A percentile compares a stretch with the other conserved stretches of the same genome.
These are phyloP conservation scores for Penicillium riverlandense DNA, from an alignment of 495 filamentous ascomycete genomes.

Conservation along the genomic window DNA sequence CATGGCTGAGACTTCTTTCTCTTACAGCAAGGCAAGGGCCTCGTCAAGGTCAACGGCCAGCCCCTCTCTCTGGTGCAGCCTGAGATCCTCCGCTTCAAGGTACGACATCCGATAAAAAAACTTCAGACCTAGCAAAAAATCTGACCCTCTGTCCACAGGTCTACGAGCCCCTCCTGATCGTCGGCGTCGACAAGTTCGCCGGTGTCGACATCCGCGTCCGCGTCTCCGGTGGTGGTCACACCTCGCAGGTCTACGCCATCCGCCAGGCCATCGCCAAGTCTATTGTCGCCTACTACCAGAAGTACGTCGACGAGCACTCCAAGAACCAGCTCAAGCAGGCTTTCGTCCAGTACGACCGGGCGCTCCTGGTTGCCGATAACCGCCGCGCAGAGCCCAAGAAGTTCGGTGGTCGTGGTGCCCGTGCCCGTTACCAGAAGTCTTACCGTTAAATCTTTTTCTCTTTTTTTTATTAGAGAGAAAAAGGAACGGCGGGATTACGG, in stretches of 20 bases:
- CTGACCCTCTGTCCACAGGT: conserved; percentile 39
- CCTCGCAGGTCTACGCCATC: conserved; percentile 96
- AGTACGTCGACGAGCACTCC: conserved; percentile 98
- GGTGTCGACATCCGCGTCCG: conserved; percentile 95
- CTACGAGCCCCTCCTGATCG: conserved; percentile 95
- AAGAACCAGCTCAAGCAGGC: conserved; percentile 98
- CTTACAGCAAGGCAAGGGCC: conserved; percentile 76
- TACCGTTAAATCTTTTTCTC: conserved; percentile 51
- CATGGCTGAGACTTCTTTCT: conserved; percentile 25
- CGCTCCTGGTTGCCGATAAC: conserved; percentile 95
- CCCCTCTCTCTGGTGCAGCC: conserved; percentile 89
- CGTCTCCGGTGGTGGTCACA: conserved; percentile 95
- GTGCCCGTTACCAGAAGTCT: conserved; percentile 91
- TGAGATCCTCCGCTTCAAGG: conserved; percentile 96
- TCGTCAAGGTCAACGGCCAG: conserved; percentile 97
- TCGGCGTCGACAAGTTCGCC: conserved; percentile 94
- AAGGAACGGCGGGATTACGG: conserved; percentile 14
- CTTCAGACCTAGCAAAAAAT: background rate
- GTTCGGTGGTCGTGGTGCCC: conserved; percentile 80
- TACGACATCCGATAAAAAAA: conserved; percentile 27
- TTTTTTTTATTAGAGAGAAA: conserved; percentile 14
- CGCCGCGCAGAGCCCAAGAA: conserved; percentile 91
- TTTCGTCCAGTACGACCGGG: conserved; percentile 90
- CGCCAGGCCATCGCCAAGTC: conserved; percentile 98
- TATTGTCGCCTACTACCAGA: conserved; percentile 99